Evolutionary conservation across 345 rosid species (phyloP).

Genomic region (Dipteronia dyeriana): DNA sequence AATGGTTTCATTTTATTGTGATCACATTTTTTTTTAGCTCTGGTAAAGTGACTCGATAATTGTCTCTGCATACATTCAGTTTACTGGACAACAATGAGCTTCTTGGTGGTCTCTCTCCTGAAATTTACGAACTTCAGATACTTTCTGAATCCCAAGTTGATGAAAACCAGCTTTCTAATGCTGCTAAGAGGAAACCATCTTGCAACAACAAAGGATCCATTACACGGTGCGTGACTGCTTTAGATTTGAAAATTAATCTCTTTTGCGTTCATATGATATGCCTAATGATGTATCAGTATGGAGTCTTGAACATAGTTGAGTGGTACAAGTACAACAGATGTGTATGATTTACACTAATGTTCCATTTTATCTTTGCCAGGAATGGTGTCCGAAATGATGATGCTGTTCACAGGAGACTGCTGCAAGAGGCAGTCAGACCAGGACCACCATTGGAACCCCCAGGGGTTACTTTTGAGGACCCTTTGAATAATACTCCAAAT

Average conservation of each 20-base stretch:
- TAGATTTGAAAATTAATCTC: not conserved
- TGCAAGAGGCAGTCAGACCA: conserved; percentile 1
- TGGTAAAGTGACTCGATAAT: conserved; percentile 1
- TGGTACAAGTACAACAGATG: not conserved
- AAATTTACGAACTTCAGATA: conserved; percentile 32
- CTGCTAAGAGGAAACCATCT: conserved; percentile 29
- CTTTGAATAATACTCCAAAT: not conserved
- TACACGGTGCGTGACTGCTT: conserved; percentile 27
- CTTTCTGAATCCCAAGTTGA: conserved; percentile 54
- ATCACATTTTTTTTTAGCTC: not conserved
- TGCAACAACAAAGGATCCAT: conserved; percentile 18
- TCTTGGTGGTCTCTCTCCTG: conserved; percentile 43
- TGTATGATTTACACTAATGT: not conserved
- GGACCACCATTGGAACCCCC: not conserved
- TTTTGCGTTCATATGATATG: not conserved
- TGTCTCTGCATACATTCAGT: conserved; percentile 31
- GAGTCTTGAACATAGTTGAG: not conserved
- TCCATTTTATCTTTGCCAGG: conserved; percentile 31
- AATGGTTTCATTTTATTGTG: not conserved
- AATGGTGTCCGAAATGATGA: conserved; percentile 28
- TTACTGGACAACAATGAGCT: conserved; percentile 60
- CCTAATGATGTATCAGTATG: not conserved
- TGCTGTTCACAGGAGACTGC: conserved; percentile 40
- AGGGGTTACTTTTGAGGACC: not conserved
- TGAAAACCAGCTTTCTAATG: conserved; percentile 35